These are phyloP conservation scores for Talaromyces nanjingensis DNA, from an alignment of 495 filamentous ascomycete genomes.

Conservation along the genomic window DNA sequence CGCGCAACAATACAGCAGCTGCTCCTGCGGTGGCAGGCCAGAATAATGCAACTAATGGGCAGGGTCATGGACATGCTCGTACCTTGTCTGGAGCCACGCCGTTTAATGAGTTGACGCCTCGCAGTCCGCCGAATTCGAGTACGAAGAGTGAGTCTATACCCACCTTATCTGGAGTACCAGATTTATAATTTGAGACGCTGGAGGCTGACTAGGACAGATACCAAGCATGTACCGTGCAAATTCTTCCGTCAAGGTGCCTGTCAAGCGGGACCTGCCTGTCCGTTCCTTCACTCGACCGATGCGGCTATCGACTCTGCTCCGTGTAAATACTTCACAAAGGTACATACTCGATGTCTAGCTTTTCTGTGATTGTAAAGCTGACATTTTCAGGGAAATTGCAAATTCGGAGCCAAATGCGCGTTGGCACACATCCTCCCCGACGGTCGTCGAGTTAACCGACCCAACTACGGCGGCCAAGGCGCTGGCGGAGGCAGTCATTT, in stretches of 20 bases:
- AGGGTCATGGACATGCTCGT: slow-evolving; percentile 34
- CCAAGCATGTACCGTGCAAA: slow-evolving; percentile 97
- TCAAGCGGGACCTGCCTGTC: slow-evolving; percentile 92
- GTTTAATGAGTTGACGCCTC: slow-evolving; percentile 38
- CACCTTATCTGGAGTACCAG: slow-evolving; percentile 10
- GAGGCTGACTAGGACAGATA: slow-evolving; percentile 51
- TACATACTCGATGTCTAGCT: slow-evolving; percentile 44
- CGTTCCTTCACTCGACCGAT: slow-evolving; percentile 88
- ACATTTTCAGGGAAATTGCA: slow-evolving; percentile 76
- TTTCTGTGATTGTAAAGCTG: too few relatives aligned
- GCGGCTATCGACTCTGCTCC: slow-evolving; percentile 70
- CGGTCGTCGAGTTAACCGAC: slow-evolving; percentile 78
- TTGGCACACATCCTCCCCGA: slow-evolving; percentile 92
- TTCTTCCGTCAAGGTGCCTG: slow-evolving; percentile 96
- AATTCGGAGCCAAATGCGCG: slow-evolving; percentile 96
- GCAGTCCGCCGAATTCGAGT: slow-evolving; percentile 69
- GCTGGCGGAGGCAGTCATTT: slow-evolving; percentile 46
- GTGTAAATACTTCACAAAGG: slow-evolving; percentile 98
- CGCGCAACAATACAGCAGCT: slow-evolving; percentile 15
- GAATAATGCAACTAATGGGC: slow-evolving; percentile 3
- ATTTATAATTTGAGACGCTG: not conserved
- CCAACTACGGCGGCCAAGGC: slow-evolving; percentile 28
- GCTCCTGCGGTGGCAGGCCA: slow-evolving; percentile 18
- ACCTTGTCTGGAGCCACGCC: slow-evolving; percentile 27
- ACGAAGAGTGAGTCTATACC: slow-evolving; percentile 57